A percentile compares a stretch with the other conserved stretches of the same genome.
phyloP scores from a whole-genome alignment of 2,329 filamentous ascomycete genomes.

The Sclerotinia subarctica region DNA sequence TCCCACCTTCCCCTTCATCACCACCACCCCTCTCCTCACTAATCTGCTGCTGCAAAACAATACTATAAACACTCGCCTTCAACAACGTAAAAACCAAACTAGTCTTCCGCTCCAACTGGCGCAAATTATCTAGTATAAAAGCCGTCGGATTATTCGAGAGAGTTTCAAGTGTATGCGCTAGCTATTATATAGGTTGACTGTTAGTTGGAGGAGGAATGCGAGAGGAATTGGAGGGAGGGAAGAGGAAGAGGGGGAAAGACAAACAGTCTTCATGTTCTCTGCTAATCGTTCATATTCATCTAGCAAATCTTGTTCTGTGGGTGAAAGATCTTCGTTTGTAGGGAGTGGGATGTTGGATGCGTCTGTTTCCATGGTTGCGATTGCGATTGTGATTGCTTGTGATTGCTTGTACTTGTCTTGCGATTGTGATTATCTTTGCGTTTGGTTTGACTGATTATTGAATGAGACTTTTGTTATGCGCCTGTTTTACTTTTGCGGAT shows the following conservation, averaged over 20 bases:
- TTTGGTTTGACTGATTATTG: too few relatives aligned
- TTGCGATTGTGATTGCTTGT: not conserved
- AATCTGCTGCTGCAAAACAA: constrained; percentile 96
- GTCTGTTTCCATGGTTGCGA: constrained; percentile 19
- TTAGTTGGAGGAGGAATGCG: not conserved
- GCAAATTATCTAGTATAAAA: constrained; percentile 79
- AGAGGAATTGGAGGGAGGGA: not conserved
- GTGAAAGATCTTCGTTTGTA: constrained; percentile 55
- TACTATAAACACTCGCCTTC: constrained; percentile 98
- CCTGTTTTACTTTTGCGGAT: too few relatives aligned
- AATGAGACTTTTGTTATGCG: not conserved
- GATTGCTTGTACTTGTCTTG: too few relatives aligned
- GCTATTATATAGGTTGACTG: constrained; percentile 40
- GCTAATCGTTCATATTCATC: constrained; percentile 88
- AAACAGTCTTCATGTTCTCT: constrained; percentile 86
- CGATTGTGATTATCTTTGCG: too few relatives aligned
- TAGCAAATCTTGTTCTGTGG: constrained; percentile 88
- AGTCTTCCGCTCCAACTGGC: constrained; percentile 89
- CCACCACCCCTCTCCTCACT: constrained; percentile 39
- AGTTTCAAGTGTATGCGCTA: constrained; percentile 57
- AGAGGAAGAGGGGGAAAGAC: not conserved
- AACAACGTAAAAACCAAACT: constrained; percentile 91
- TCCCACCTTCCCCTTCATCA: constrained; percentile 13
- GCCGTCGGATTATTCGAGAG: constrained; percentile 70
- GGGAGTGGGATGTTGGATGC: constrained; percentile 11